Conservation (phyloP, 2,329 filamentous ascomycete species). For the Colletotrichum zoysiae region DNA sequence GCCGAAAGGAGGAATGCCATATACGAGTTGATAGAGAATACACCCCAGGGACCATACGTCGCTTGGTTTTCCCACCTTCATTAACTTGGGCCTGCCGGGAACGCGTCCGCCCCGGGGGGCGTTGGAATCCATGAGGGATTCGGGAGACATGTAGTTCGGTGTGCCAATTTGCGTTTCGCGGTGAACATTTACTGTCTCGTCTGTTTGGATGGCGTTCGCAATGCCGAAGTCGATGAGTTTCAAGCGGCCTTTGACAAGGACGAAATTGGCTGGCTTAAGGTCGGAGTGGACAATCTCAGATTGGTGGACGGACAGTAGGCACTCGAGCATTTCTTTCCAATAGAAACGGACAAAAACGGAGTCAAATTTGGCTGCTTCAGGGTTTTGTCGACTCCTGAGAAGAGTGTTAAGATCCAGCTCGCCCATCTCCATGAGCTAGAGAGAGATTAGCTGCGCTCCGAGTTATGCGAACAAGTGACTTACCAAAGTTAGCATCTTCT, state of each 20-base stretch:
- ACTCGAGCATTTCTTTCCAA: conserved; percentile 99
- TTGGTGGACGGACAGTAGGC: conserved; percentile 88
- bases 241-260: conserved; percentile 87
- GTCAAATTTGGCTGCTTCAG: conserved; percentile 82
- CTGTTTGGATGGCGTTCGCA: conserved; percentile 94
- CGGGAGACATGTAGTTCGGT: conserved; percentile 98
- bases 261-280: conserved; percentile 96
- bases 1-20: conserved; percentile 94
- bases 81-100: conserved; percentile 74
- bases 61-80: conserved; percentile 95
- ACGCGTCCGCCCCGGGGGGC: conserved; percentile 64
- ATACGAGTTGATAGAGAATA: conserved; percentile 98
- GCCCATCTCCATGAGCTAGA: conserved; percentile 93
- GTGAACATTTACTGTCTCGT: conserved; percentile 97
- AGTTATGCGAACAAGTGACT: conserved; percentile 50
- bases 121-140: conserved; percentile 91
- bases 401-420: conserved; percentile 93
- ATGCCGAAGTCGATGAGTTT: conserved; percentile 99
- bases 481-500: conserved; percentile 85
- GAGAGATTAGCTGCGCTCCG: background rate
- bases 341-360: conserved; percentile 94
- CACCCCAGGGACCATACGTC: conserved; percentile 98
- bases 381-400: conserved; percentile 78
- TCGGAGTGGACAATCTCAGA: conserved; percentile 96
- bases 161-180: conserved; percentile 95